Conservation (phyloP, 2,329 filamentous ascomycete genomes). For the Hyphodiscus sp. region DNA sequence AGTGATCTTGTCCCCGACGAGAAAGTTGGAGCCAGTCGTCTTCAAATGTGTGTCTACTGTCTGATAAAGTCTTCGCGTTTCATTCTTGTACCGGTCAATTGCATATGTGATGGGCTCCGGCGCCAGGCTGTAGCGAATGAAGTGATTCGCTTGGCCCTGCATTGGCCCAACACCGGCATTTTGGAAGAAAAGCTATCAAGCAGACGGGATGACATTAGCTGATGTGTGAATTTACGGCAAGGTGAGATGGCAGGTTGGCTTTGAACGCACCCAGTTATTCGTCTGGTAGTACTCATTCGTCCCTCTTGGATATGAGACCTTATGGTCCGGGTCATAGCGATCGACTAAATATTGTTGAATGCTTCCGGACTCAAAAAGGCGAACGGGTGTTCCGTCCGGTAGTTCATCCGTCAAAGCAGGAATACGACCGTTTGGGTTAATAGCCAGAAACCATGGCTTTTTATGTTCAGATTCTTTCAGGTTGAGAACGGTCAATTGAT, state of each 20-base stretch:
- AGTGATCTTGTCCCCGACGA: conserved; percentile 60
- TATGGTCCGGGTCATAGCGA: conserved; percentile 61
- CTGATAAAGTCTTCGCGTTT: conserved; percentile 70
- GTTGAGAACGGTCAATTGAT: neutral
- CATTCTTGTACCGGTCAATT: conserved; percentile 50
- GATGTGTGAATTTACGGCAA: too few species aligned
- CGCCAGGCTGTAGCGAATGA: conserved; percentile 50
- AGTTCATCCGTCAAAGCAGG: conserved; percentile 75
- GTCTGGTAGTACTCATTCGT: conserved; percentile 69
- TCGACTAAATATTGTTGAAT: conserved; percentile 79
- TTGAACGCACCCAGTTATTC: conserved; percentile 59
- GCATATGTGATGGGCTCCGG: neutral
- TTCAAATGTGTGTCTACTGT: conserved; percentile 66
- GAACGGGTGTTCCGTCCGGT: conserved; percentile 61
- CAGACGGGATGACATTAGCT: neutral
- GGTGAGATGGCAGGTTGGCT: too few species aligned
- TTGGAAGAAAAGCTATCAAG: neutral
- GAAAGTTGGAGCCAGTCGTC: conserved; percentile 44
- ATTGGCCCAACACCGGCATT: conserved; percentile 56
- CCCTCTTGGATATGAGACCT: conserved; percentile 67
- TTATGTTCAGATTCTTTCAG: neutral
- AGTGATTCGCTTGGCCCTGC: conserved; percentile 79
- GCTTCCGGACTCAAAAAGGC: conserved; percentile 66
- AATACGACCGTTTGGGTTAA: conserved; percentile 87
- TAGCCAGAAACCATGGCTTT: conserved; percentile 38